These are phyloP conservation scores for Pseudonitzschia pungens DNA, from an alignment of 108 stramenopile species.

Conservation along the genomic window DNA sequence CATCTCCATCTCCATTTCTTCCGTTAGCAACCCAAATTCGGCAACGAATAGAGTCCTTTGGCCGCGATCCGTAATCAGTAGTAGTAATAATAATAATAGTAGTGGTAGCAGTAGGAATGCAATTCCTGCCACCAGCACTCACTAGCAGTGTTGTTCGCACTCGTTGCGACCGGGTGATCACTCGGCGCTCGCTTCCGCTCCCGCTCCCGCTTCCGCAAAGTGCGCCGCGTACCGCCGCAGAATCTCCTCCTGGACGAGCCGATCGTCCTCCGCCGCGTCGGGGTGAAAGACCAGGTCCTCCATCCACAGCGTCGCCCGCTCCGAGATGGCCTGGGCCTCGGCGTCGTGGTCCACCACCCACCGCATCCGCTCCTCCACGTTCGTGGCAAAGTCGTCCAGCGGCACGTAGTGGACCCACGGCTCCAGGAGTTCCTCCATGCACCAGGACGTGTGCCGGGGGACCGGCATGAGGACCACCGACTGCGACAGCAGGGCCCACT, in stretches of 20 bases:
- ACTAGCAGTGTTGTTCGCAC: no score
- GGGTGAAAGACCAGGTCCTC: conserved; percentile 68
- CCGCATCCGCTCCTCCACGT: conserved; percentile 65
- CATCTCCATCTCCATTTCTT: no score
- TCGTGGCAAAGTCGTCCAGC: conserved; percentile 51
- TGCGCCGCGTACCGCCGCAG: conserved; percentile 40
- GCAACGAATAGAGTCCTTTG: no score
- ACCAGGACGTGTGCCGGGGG: conserved; percentile 70
- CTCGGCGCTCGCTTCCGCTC: not conserved
- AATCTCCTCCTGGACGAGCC: conserved; percentile 48
- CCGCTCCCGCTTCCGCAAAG: conserved; percentile 16
- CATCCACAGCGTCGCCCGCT: conserved; percentile 70
- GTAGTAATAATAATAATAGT: no score
- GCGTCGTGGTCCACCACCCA: conserved; percentile 74
- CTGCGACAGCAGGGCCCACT: conserved; percentile 65
- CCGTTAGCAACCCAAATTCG: no score
- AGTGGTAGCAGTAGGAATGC: no score
- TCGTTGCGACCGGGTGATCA: no score
- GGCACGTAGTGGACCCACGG: conserved; percentile 85
- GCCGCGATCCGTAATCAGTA: no score
- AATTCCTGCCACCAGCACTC: no score
- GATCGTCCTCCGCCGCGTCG: conserved; percentile 53
- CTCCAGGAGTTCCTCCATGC: conserved; percentile 69
- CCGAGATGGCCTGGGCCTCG: conserved; percentile 59
- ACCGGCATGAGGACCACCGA: conserved; percentile 75